Evolutionary conservation across 2,329 filamentous ascomycete species (phyloP), one percentile per base, ranked within the genome.

Genomic region (Cladophialophora carrionii): DNA sequence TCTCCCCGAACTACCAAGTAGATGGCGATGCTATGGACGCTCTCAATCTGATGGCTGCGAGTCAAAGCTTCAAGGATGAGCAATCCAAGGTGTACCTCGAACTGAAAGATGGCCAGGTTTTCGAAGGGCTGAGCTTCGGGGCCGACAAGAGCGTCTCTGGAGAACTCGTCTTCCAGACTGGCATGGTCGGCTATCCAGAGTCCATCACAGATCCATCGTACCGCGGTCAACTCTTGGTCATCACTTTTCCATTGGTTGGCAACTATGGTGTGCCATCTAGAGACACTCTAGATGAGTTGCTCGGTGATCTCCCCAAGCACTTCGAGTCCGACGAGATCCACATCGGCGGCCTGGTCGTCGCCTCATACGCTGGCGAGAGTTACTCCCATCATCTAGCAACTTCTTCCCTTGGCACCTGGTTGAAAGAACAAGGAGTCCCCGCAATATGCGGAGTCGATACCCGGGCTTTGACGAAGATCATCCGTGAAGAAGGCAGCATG

Each of bases 131-230:
- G 83, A 96, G 92, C 85, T 99, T 99, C 77, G 95, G 95, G 79
- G 93, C 94, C 70, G 85, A 91, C 75, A 96, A 93, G 85, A 96
- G 91, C 82, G 88, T 96, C 75, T 90, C 94, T 71, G 95, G 95
- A 78, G 95, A 99, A 84, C 85, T 99, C 77, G 95, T 99, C 80
- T 99, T 99, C 83, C 94, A 98, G 85, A 99, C 95, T 64, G 95
- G 95, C 79, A 96, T 98, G 93, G 95, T 98, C 73, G 95, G 95
- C 75, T 99, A 99, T 78, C 93, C 95, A 49, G 95, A 99, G 83
- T 96, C 90, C 55, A 88, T 94, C 84, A 93, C 90, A 74, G 90
- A 94, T 74, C 90, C 90, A 60, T 94, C 90, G 22, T 94, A 94
- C 82, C 89, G 90, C 71, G 90, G 95, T 72, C 94, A 99, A 82